Evolutionary conservation across 108 stramenopile species (phyloP).

Genomic region (Nitzschia palea): DNA sequence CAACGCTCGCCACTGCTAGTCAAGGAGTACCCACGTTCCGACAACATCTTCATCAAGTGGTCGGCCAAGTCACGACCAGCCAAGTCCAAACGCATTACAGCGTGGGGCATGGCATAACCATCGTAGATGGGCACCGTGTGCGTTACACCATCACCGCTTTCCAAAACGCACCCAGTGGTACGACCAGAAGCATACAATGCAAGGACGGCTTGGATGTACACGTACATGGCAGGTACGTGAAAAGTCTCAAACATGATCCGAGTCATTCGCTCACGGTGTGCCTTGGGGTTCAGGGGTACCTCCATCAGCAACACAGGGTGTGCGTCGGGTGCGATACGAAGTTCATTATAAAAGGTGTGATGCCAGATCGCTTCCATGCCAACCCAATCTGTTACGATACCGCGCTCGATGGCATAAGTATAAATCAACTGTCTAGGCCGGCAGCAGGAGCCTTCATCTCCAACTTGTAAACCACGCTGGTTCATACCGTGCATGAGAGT

Average conservation of each 20-base stretch:
- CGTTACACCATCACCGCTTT: conserved; percentile 93
- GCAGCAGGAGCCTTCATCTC: conserved; percentile 97
- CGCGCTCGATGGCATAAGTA: conserved; percentile 99
- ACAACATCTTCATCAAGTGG: conserved; percentile 94
- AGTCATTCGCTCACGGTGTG: conserved; percentile 99
- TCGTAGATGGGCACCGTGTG: conserved; percentile 97
- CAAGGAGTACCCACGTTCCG: conserved; percentile 92
- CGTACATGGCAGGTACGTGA: conserved; percentile 99
- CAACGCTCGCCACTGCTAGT: conserved; percentile 92
- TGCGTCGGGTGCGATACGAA: conserved; percentile 94
- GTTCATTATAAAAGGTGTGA: conserved; percentile 98
- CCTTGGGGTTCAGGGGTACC: conserved; percentile 99
- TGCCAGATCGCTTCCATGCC: conserved; percentile 99
- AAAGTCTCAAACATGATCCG: conserved; percentile 99
- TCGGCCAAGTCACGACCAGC: conserved; percentile 95
- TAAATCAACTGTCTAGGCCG: conserved; percentile 97
- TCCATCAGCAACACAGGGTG: conserved; percentile 99
- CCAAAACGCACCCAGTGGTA: conserved; percentile 96
- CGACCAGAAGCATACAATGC: conserved; percentile 92
- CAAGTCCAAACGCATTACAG: conserved; percentile 91
- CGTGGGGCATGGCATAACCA: conserved; percentile 96
- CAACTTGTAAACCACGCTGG: conserved; percentile 99
- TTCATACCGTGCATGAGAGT: conserved; percentile 99
- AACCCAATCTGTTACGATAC: conserved; percentile 98
- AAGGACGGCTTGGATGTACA: conserved; percentile 99